Conservation (phyloP, 2,329 filamentous ascomycete genomes). For the Chaetomium sp. region DNA sequence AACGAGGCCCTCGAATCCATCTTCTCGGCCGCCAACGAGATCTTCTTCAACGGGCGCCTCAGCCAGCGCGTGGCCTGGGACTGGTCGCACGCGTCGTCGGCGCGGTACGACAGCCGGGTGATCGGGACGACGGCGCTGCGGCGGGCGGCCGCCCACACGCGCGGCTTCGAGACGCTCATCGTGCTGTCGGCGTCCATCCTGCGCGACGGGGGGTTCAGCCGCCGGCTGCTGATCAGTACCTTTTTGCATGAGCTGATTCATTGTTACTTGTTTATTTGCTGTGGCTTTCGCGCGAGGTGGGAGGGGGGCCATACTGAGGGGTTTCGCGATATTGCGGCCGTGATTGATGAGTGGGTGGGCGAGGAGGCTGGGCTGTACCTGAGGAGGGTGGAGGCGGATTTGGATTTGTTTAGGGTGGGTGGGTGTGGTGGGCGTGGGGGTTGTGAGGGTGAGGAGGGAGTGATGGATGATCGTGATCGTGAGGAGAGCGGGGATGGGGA, state of each 20-base stretch:
- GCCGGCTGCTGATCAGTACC: constrained; percentile 63
- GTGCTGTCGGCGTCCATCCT: constrained; percentile 63
- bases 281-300: constrained; percentile 58
- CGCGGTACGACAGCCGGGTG: constrained; percentile 56
- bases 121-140: constrained; percentile 66
- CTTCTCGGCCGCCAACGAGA: constrained; percentile 61
- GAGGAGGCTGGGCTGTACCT: constrained; percentile 54
- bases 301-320: constrained; percentile 63
- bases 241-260: constrained; percentile 70
- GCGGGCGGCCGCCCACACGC: constrained; percentile 42
- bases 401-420: constrained; percentile 52
- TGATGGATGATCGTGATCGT: neutral
- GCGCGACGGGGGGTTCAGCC: constrained; percentile 57
- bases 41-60: constrained; percentile 62
- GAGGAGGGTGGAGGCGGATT: constrained; percentile 62
- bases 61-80: constrained; percentile 62
- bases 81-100: constrained; percentile 57
- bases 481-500: neutral
- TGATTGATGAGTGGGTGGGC: constrained; percentile 65
- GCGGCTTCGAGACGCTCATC: constrained; percentile 64
- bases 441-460: neutral
- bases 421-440: neutral
- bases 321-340: constrained; percentile 59
- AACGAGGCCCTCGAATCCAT: constrained; percentile 60
- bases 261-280: constrained; percentile 65